Evolutionary conservation across 768 basidiomycete genomes (phyloP).

Genomic region (Coprinopsis strossmayeri): DNA sequence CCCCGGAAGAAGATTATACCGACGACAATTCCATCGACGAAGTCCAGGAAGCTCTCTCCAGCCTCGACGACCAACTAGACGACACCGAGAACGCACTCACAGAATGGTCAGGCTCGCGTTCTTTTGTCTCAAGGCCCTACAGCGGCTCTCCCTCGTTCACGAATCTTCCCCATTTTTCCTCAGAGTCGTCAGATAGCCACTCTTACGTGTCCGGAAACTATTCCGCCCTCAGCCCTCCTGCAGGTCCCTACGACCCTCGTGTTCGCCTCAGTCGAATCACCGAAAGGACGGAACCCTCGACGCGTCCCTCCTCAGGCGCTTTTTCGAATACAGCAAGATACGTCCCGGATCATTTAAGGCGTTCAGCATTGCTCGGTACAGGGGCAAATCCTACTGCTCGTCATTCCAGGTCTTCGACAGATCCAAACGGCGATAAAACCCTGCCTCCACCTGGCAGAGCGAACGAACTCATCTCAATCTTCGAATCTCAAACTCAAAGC

Average conservation of each 20-base stretch:
- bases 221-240: conserved; percentile 17
- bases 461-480: conserved; percentile 69
- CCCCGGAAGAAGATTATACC: conserved; percentile 32
- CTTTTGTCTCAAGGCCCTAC: conserved; percentile 36
- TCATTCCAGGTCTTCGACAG: conserved; percentile 55
- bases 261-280: conserved; percentile 66
- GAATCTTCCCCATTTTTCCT: conserved; percentile 21
- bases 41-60: conserved; percentile 62
- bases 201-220: conserved; percentile 15
- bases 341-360: conserved; percentile 40
- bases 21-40: conserved; percentile 62
- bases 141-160: conserved; percentile 42
- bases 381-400: conserved; percentile 27
- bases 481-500: conserved; percentile 37
- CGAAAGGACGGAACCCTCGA: conserved; percentile 52
- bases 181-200: conserved; percentile 33
- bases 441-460: conserved; percentile 52
- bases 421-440: conserved; percentile 40
- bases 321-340: conserved; percentile 26
- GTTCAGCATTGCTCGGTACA: conserved; percentile 34
- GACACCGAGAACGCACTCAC: conserved; percentile 59
- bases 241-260: conserved; percentile 6
- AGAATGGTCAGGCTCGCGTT: conserved; percentile 51
- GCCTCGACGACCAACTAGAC: conserved; percentile 62
- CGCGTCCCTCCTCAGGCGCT: conserved; percentile 49